phyloP scores from a whole-genome alignment of 2,329 filamentous ascomycete genomes.

The Capronia coronata region DNA sequence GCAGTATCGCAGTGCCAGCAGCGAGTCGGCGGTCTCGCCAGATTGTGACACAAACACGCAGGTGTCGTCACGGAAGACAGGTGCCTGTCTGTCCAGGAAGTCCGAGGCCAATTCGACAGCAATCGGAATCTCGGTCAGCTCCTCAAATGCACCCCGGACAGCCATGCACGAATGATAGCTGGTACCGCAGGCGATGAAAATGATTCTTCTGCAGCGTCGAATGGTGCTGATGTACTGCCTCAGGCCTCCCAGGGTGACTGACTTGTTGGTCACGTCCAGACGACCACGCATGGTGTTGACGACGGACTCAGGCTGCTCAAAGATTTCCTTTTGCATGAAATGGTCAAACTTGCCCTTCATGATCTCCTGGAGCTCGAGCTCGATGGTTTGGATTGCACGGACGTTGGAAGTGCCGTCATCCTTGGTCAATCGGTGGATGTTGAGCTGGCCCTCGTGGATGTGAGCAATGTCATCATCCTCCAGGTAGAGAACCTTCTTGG shows the following conservation, averaged over 20 bases:
- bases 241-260: conserved; percentile 89
- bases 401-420: conserved; percentile 94
- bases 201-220: conserved; percentile 90
- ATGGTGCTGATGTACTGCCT: conserved; percentile 96
- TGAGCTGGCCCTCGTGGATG: conserved; percentile 97
- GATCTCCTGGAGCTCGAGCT: conserved; percentile 98
- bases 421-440: conserved; percentile 98
- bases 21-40: conserved; percentile 93
- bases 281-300: conserved; percentile 99
- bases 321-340: conserved; percentile 99
- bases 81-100: conserved; percentile 92
- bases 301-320: conserved; percentile 98
- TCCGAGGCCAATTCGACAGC: conserved; percentile 94
- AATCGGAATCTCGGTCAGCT: conserved; percentile 96
- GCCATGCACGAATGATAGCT: conserved; percentile 99
- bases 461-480: conserved; percentile 99
- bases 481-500: conserved; percentile 99
- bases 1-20: conserved; percentile 96
- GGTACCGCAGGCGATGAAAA: conserved; percentile 98
- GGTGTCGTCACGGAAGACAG: conserved; percentile 98
- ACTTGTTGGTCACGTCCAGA: conserved; percentile 87
- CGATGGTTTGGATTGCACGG: conserved; percentile 94
- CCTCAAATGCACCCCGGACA: conserved; percentile 94
- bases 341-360: conserved; percentile 99
- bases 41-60: conserved; percentile 99